Evolutionary conservation across 805 yeast species (phyloP).

Genomic region (Cyberlindnera petersonii): DNA sequence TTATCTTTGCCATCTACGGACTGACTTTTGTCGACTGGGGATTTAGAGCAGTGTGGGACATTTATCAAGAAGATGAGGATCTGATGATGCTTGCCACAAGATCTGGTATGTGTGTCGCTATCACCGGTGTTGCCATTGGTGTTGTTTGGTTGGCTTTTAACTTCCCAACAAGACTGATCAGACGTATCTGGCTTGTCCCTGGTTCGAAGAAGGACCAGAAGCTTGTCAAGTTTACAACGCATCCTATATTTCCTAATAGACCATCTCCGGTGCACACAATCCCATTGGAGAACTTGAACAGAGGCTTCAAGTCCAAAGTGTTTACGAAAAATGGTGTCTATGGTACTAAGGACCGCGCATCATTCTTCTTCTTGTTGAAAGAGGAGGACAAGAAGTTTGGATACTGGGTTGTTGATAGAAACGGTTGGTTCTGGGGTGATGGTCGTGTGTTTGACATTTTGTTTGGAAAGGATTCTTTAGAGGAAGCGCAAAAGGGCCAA

Average conservation of each 20-base stretch:
- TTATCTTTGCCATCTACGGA: conserved; percentile 68
- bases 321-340: conserved; percentile 89
- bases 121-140: conserved; percentile 37
- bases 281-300: conserved; percentile 51
- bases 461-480: conserved; percentile 77
- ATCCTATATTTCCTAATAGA: conserved; percentile 70
- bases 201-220: conserved; percentile 37
- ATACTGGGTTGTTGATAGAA: conserved; percentile 75
- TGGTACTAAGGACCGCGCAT: conserved; percentile 71
- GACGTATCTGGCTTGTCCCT: conserved; percentile 77
- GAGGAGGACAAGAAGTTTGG: conserved; percentile 47
- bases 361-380: conserved; percentile 69
- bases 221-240: conserved; percentile 58
- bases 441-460: conserved; percentile 78
- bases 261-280: conserved; percentile 68
- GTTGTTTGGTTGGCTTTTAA: conserved; percentile 34
- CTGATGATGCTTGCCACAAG: conserved; percentile 33
- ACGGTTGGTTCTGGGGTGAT: conserved; percentile 91
- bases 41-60: conserved; percentile 44
- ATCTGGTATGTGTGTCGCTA: conserved; percentile 37
- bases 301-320: conserved; percentile 61
- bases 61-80: conserved; percentile 51
- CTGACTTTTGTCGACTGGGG: conserved; percentile 57
- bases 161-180: conserved; percentile 65
- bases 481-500: conserved; percentile 53